Percentiles rank a stretch among this genome's conserved stretches.
phyloP scores from a whole-genome alignment of 129 eudicot genomes.

The Flaveria bidentis region DNA sequence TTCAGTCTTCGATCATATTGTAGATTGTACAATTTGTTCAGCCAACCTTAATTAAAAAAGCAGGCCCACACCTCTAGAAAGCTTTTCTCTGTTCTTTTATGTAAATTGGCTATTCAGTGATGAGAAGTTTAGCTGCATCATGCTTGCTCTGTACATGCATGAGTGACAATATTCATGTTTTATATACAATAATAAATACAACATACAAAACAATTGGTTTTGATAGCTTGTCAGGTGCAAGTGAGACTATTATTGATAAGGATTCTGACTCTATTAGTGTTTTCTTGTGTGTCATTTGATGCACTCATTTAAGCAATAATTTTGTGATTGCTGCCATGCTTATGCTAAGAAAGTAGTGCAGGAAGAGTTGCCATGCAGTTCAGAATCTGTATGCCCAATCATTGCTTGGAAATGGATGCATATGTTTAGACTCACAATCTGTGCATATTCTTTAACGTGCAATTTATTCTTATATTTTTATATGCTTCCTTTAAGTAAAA shows the following conservation, averaged over 20 bases:
- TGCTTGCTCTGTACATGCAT: background rate
- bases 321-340: background rate
- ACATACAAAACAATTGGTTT: background rate
- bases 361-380: background rate
- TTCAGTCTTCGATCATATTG: background rate
- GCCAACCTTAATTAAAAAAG: background rate
- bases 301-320: background rate
- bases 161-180: background rate
- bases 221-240: background rate
- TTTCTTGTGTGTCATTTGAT: background rate
- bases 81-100: background rate
- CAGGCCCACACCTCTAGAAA: background rate
- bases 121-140: background rate
- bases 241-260: background rate
- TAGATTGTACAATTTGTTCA: background rate
- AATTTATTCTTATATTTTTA: background rate
- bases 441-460: conserved; percentile 8
- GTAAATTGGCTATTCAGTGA: background rate
- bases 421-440: background rate
- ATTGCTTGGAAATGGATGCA: background rate
- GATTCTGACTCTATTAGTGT: background rate
- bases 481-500: background rate
- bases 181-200: background rate
- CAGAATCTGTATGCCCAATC: background rate
- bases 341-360: background rate